Evolutionary conservation across 805 yeast genomes (phyloP).

Genomic region (Clavispora vitiphila): DNA sequence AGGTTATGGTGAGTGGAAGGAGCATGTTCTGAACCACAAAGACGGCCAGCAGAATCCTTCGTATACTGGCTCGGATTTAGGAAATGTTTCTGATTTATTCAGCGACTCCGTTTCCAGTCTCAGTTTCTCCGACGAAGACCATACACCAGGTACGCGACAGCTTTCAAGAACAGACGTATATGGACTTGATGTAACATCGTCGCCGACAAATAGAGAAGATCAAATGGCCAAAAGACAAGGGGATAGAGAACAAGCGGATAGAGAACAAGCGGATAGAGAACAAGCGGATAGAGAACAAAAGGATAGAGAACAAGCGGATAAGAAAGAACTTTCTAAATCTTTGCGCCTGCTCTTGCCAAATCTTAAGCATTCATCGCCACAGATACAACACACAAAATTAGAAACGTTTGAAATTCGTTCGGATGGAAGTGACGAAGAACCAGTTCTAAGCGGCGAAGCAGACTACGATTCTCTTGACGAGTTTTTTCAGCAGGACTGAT

Average conservation of each 20-base stretch:
- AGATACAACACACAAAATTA: background rate
- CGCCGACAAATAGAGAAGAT: background rate
- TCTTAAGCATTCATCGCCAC: background rate
- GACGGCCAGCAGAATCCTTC: no score
- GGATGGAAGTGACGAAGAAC: background rate
- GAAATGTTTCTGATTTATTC: conserved; percentile 5
- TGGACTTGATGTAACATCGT: background rate
- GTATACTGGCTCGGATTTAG: background rate
- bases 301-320: no score
- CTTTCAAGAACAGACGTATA: background rate
- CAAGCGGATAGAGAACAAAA: no score
- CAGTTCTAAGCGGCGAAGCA: background rate
- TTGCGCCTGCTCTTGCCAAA: background rate
- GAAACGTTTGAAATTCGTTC: background rate
- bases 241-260: no score
- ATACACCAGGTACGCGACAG: background rate
- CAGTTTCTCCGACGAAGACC: conserved; percentile 2
- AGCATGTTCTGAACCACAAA: conserved; percentile 7
- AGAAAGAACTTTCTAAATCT: no score
- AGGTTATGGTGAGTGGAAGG: conserved; percentile 6
- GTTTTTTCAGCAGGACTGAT: background rate
- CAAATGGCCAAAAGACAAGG: no score
- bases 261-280: no score
- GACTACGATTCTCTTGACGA: background rate
- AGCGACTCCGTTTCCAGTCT: conserved; percentile 9